Evolutionary conservation across 805 yeast genomes (phyloP), one percentile per base, ranked within the genome.

Genomic region (Saccharomycopsis capsularis): DNA sequence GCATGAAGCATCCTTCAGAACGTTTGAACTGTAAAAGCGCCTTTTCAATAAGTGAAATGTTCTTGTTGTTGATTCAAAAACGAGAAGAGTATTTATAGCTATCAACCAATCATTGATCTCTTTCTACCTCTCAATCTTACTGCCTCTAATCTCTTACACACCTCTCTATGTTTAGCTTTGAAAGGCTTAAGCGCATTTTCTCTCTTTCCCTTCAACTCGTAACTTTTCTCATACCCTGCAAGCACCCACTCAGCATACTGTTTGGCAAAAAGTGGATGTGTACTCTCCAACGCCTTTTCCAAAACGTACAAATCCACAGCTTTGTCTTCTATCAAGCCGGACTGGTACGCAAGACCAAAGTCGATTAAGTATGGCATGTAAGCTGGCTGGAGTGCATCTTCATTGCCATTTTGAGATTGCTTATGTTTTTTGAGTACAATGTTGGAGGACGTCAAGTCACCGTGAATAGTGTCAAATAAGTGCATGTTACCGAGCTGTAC

Each of bases 291-390:
- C 0, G 99, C 98, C 58, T 98, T 71, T 64, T 93, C 99, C 52
- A 93, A 66, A 9, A 93, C 98, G 59, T 93, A 93, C 51, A 93
- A 64, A 63, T 93, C 99, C n/a, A 93, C 99, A 2, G 98, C 98
- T 64, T 87, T 89, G 60, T 91, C 98, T 59, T 93, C 99, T 0
- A 85, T 75, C 53, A 88, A 62, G 1, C 74, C 73, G 0, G 95
- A 79, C 50, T 80, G 80, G 11, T 89, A 79, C 2, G 95, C 85
- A 18, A 93, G 70, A 0, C 99, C 99, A 67, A 93, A 93, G 61
- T 93, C 99, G 47, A 93, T 93, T 55, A 93, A 64, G 30, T 70
- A 76, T 0, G 95, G 88, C 24, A 53, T 59, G 64, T 66, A 66
- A 3, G 36, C 37, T 18, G 50, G 50, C 19, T 51, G 54, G 5